A percentile compares a stretch with the other conserved stretches of the same genome.
Conservation (phyloP, 1,284 basidiomycete genomes). For the Polyporus tsugae region DNA sequence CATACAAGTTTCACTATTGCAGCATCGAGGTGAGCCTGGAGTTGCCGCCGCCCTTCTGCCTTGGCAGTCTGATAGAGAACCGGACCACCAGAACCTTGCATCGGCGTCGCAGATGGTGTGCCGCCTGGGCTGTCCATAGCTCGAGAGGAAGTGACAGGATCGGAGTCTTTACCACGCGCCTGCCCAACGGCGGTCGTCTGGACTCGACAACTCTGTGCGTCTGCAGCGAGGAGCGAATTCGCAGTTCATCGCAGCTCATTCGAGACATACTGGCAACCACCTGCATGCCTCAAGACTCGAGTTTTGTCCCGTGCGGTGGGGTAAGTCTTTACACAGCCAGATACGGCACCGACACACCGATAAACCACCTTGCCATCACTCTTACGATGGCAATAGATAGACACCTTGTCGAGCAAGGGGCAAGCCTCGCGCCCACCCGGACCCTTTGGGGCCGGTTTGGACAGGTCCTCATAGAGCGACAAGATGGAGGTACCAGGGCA, state of each 20-base stretch:
- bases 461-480: neutral
- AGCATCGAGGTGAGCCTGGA: neutral
- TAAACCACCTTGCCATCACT: neutral
- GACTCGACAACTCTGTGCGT: neutral
- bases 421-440: neutral
- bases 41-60: slow-evolving; percentile 2
- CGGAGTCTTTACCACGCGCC: no score
- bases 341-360: neutral
- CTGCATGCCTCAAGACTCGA: neutral
- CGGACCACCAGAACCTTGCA: no score
- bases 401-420: neutral
- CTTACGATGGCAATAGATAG: neutral
- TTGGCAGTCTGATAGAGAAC: no score
- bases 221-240: slow-evolving; percentile 2
- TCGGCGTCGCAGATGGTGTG: no score
- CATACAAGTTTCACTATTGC: slow-evolving; percentile 8
- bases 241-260: neutral
- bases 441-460: neutral
- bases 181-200: no score
- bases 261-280: neutral
- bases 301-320: neutral
- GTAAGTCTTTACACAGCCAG: neutral
- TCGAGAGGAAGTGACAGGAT: no score
- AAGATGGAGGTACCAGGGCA: neutral
- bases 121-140: no score